A percentile compares a stretch with the other conserved stretches of the same genome.
These are phyloP conservation scores for Triglochin maritima DNA, from an alignment of 106 monocot species.

Conservation along the genomic window DNA sequence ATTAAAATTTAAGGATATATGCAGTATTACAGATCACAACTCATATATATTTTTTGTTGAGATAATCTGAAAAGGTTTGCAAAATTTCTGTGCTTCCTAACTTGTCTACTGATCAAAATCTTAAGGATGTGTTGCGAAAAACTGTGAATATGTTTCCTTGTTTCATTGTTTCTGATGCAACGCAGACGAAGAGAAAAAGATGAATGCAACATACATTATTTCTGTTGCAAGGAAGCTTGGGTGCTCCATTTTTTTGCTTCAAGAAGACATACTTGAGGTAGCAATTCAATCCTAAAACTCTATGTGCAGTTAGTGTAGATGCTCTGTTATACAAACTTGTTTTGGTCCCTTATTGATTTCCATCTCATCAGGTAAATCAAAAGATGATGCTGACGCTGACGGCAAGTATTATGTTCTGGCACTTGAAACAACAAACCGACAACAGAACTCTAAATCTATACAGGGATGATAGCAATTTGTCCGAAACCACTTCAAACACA, in stretches of 20 bases:
- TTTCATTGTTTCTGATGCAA: not conserved
- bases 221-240: conserved; percentile 89
- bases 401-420: conserved; percentile 93
- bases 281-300: not conserved
- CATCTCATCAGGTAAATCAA: conserved; percentile 63
- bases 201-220: conserved; percentile 89
- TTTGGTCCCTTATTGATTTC: no score
- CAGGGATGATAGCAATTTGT: conserved; percentile 22
- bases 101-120: no score
- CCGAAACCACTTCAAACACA: conserved; percentile 5
- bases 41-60: no score
- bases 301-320: not conserved
- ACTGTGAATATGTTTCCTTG: no score
- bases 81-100: no score
- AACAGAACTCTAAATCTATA: conserved; percentile 34
- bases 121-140: no score
- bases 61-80: no score
- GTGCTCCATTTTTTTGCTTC: conserved; percentile 88
- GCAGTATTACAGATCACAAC: no score
- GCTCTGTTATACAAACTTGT: not conserved
- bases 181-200: conserved; percentile 73
- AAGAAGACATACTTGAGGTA: conserved; percentile 87
- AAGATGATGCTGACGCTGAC: conserved; percentile 93
- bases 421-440: conserved; percentile 35
- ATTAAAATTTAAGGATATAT: no score